phyloP scores from a whole-genome alignment of 108 stramenopile species.

The Bacterosira constricta region DNA sequence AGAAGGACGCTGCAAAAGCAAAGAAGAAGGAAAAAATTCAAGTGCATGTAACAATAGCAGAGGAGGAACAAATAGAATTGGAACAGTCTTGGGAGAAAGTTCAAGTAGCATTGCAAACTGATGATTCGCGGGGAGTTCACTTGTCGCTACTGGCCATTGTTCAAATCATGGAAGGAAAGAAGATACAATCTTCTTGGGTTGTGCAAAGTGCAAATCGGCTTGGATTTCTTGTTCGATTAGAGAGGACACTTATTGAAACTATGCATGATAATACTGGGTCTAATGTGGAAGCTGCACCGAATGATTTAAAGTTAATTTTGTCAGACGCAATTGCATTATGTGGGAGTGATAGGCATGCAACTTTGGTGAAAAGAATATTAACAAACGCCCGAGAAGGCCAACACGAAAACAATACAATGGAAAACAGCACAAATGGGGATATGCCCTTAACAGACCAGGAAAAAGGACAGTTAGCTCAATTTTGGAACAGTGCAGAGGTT shows the following conservation, averaged over 20 bases:
- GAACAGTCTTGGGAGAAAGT: conserved; percentile 49
- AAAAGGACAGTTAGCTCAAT: not conserved
- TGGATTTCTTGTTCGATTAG: conserved; percentile 3
- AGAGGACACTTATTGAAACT: not conserved
- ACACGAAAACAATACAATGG: not conserved
- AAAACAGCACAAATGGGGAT: not conserved
- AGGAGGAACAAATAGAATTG: conserved; percentile 27
- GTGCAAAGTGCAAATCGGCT: conserved; percentile 14
- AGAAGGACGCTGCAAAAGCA: not conserved
- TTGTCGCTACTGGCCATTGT: conserved; percentile 35
- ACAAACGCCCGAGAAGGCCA: conserved; percentile 10
- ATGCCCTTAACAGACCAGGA: not conserved
- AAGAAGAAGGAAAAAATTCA: conserved; percentile 4
- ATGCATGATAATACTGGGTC: not conserved
- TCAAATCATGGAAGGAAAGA: conserved; percentile 22
- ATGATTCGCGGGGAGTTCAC: conserved; percentile 28
- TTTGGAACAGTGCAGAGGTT: conserved; percentile 24
- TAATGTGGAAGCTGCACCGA: not conserved
- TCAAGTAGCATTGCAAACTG: not conserved
- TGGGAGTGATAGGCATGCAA: conserved; percentile 42
- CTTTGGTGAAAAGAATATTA: conserved; percentile 34
- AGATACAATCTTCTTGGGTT: conserved; percentile 33
- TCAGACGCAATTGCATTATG: conserved; percentile 29
- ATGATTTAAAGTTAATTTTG: conserved; percentile 5
- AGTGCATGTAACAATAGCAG: conserved; percentile 9